phyloP scores from a whole-genome alignment of 2,329 filamentous ascomycete genomes.

The Ceratocystis variospora region DNA sequence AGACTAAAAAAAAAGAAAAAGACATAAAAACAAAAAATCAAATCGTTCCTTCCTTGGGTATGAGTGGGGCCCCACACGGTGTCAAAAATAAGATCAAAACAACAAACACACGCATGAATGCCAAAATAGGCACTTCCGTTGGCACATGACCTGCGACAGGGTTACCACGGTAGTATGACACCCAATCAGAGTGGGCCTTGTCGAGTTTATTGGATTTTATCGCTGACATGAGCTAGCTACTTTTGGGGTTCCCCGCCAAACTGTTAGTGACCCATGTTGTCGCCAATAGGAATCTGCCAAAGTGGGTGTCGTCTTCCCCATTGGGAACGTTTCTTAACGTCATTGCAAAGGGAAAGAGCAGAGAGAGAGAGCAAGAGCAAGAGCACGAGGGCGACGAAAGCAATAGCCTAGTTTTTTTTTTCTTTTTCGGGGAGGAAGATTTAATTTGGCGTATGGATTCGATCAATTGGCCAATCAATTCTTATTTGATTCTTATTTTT shows the following conservation, averaged over 20 bases:
- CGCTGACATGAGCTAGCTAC: background rate
- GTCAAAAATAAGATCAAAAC: constrained; percentile 1
- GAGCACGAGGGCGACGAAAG: background rate
- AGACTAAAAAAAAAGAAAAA: background rate
- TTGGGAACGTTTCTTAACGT: constrained; percentile 5
- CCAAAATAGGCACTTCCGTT: constrained; percentile 7
- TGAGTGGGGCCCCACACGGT: background rate
- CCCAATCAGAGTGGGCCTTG: background rate
- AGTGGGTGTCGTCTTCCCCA: background rate
- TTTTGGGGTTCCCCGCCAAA: background rate
- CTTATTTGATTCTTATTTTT: background rate
- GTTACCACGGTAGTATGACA: background rate
- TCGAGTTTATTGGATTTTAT: background rate
- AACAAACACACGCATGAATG: background rate
- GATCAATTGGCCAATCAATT: background rate
- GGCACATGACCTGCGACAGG: background rate
- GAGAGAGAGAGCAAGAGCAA: background rate
- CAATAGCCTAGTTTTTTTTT: background rate
- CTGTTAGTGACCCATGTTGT: background rate
- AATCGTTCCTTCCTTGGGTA: background rate
- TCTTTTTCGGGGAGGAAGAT: background rate
- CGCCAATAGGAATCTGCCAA: constrained; percentile 3
- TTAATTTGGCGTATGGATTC: background rate
- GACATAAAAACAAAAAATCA: background rate
- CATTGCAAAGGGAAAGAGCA: background rate